Evolutionary conservation across 257 asterid species (phyloP), one percentile per base, ranked within the genome.

Genomic region (Paulownia fortunei): DNA sequence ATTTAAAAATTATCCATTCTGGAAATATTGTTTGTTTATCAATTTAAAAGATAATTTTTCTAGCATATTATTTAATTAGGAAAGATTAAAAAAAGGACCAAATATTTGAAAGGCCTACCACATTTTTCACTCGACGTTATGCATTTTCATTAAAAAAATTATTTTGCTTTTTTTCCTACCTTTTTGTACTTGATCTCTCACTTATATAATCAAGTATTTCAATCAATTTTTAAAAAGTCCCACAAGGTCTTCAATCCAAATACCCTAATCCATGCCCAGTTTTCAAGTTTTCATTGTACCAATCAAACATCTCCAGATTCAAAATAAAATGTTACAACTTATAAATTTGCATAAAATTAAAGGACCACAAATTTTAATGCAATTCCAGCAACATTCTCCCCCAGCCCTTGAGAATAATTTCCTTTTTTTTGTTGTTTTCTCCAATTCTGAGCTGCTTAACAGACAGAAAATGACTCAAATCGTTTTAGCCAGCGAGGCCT

Each of bases 361-460:
- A 19, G 80, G 73, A 68, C 80, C 80, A 78, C 77, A n/a, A 65
- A 56, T 34, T n/a, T 13, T 58, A 75, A 64, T 76, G 83, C 77
- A 73, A 62, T 69, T 66, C 61, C 74, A 47, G 79, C 30, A 78
- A 72, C 80, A 81, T 80, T 83, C 79, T 79, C 66, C 15, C 62
- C 56, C 39, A 41, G 21, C 63, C 59, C 80, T 67, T 80, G 74
- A 82, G 87, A 80, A 84, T 78, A 83, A 65, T 79, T 77, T 79
- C 76, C 52, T n/a, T 27, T 76, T 44, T 72, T 76, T 80, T 87
- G 86, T 88, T 81, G 79, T 79, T 84, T 81, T 76, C 83, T 70
- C 39, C 56, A 79, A 49, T 27, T 26, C 71, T 39, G 77, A 72
- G 49, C 74, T 69, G 54, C 56, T 37, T 74, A 13, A 52, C 56